Conservation (phyloP, 139 green algal species). For the Haematococcus sp. region DNA sequence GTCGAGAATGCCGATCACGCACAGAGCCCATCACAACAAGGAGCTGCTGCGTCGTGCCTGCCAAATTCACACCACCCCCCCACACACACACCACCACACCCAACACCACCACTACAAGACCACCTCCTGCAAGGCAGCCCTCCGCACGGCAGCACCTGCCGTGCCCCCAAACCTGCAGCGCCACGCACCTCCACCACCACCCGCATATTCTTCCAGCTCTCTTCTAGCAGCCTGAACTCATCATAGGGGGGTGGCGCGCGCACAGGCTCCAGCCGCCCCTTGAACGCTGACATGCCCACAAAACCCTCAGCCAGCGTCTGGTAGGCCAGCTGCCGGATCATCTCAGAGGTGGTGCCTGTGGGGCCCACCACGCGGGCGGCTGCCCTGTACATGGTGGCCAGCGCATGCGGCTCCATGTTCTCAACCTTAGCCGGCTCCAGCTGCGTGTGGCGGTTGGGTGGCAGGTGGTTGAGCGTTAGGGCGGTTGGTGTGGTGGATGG, state of each 20-base stretch:
- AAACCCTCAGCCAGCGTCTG: conserved; percentile 21
- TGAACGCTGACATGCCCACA: conserved; percentile 27
- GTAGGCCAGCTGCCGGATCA: not conserved
- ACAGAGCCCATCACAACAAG: too few species aligned
- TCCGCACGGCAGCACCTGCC: too few species aligned
- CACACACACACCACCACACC: too few species aligned
- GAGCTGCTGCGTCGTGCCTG: too few species aligned
- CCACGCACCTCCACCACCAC: conserved; percentile 1
- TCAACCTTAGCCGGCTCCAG: not conserved
- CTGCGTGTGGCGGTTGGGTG: not conserved
- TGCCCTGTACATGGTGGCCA: not conserved
- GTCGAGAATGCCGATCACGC: too few species aligned
- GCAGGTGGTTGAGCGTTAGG: too few species aligned
- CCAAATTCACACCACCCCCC: too few species aligned
- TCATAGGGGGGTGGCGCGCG: conserved; percentile 30
- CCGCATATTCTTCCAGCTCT: conserved; percentile 30
- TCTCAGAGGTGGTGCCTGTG: not conserved
- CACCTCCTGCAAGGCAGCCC: too few species aligned
- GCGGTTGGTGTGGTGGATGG: too few species aligned
- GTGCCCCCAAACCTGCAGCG: not conserved
- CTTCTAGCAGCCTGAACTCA: conserved; percentile 37
- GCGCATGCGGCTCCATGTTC: not conserved
- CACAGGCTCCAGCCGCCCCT: conserved; percentile 21
- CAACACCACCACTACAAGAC: too few species aligned
- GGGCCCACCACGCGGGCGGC: not conserved